A percentile compares a stretch with the other conserved stretches of the same genome.
Conservation (phyloP, 148 eudicot genomes). For the Rhododendron henanense region DNA sequence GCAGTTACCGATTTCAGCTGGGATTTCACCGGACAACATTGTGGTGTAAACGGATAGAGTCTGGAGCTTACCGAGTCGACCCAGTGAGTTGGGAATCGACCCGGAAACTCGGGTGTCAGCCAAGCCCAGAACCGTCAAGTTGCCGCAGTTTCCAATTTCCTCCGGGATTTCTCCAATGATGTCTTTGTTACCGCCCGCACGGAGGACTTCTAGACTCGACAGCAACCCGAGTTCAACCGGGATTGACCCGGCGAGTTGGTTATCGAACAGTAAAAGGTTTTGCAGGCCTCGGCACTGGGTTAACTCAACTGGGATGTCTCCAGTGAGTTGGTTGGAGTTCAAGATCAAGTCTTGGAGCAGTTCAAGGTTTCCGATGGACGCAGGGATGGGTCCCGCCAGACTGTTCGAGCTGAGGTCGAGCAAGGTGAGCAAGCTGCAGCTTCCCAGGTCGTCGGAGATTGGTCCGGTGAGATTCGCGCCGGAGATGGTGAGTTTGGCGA, state of each 20-base stretch:
- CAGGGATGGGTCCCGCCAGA: constrained; percentile 56
- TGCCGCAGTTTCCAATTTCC: constrained; percentile 58
- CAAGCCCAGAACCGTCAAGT: constrained; percentile 63
- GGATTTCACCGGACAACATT: constrained; percentile 66
- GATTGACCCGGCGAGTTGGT: constrained; percentile 50
- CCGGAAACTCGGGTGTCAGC: constrained; percentile 80
- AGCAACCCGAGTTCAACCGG: constrained; percentile 60
- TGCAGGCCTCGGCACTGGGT: constrained; percentile 47
- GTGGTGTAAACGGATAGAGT: constrained; percentile 64
- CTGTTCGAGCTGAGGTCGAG: constrained; percentile 59
- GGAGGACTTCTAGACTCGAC: constrained; percentile 35
- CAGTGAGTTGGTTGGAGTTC: constrained; percentile 74
- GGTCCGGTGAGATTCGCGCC: constrained; percentile 64
- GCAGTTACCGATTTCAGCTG: constrained; percentile 64
- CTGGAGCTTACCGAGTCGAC: constrained; percentile 45
- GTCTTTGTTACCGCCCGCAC: constrained; percentile 79
- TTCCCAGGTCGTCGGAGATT: constrained; percentile 59
- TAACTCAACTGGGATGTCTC: constrained; percentile 61
- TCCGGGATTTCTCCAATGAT: constrained; percentile 59
- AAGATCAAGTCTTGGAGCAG: constrained; percentile 49
- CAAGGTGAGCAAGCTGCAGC: constrained; percentile 25
- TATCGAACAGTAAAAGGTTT: constrained; percentile 55
- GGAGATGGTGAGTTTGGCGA: constrained; percentile 47
- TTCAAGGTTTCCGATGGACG: constrained; percentile 48
- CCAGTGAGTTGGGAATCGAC: constrained; percentile 53